A percentile compares a stretch with the other conserved stretches of the same genome.
These are phyloP conservation scores for Pyrenopolyporus hunteri DNA, from an alignment of 495 filamentous ascomycete species.

Conservation along the genomic window DNA sequence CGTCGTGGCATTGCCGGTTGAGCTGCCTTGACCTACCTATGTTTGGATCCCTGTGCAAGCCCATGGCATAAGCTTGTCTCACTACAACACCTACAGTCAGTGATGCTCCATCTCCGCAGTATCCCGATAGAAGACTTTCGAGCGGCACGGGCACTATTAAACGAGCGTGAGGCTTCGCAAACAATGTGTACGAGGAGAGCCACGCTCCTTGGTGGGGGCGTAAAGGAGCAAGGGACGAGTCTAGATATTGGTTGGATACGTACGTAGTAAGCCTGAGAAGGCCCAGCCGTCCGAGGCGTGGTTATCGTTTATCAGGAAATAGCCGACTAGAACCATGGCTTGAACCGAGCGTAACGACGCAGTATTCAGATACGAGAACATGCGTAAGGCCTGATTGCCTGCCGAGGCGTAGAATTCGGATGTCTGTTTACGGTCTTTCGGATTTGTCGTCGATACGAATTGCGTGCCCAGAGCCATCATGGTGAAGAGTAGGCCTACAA, in stretches of 20 bases:
- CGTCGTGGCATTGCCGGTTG: too few species aligned
- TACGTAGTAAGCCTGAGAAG: slow-evolving; percentile 61
- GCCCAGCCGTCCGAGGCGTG: slow-evolving; percentile 77
- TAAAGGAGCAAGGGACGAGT: background rate
- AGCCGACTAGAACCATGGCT: slow-evolving; percentile 75
- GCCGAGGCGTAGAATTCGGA: slow-evolving; percentile 79
- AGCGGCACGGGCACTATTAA: background rate
- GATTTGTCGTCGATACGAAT: slow-evolving; percentile 64
- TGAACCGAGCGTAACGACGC: slow-evolving; percentile 70
- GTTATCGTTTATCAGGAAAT: slow-evolving; percentile 80
- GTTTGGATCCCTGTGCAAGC: slow-evolving; percentile 75
- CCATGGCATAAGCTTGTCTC: slow-evolving; percentile 76
- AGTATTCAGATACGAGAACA: slow-evolving; percentile 71
- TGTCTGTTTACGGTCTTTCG: slow-evolving; percentile 65
- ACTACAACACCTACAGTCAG: slow-evolving; percentile 48
- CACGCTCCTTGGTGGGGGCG: background rate
- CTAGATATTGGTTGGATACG: background rate
- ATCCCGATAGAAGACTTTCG: background rate
- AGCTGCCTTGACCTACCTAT: slow-evolving; percentile 50
- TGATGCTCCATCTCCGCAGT: background rate
- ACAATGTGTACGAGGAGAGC: background rate
- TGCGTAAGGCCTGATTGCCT: slow-evolving; percentile 69
- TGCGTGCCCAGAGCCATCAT: slow-evolving; percentile 77
- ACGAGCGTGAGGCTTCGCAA: background rate
- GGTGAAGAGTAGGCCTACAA: slow-evolving; percentile 69